Percentiles rank a stretch among this genome's conserved stretches.
Conservation (phyloP, 768 basidiomycete species). For the Naganishia friedmannii region DNA sequence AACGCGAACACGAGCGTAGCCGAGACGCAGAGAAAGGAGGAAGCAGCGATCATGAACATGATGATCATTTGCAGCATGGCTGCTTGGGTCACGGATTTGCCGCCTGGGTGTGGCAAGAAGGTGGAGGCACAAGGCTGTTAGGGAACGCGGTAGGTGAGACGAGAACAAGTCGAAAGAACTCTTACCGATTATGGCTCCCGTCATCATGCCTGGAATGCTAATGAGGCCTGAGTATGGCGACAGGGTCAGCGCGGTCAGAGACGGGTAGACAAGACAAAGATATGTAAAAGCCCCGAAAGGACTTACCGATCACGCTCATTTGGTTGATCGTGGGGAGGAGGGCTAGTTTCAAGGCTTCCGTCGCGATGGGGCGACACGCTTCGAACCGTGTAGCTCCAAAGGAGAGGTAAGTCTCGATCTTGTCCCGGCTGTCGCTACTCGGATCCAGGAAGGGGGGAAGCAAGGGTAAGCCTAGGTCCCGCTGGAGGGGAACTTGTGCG, state of each 20-base stretch:
- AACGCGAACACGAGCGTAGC: constrained; percentile 64
- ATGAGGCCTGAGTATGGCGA: no score
- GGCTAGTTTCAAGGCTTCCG: constrained; percentile 73
- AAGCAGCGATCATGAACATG: constrained; percentile 86
- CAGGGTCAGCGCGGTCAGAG: no score
- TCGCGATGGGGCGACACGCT: constrained; percentile 74
- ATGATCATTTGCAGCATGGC: constrained; percentile 86
- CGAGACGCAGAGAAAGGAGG: constrained; percentile 69
- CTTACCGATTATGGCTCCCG: constrained; percentile 72
- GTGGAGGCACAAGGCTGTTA: no score
- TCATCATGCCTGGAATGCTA: constrained; percentile 73
- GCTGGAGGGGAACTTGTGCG: no score
- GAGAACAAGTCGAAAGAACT: no score
- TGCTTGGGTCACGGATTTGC: constrained; percentile 77
- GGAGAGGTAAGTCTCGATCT: constrained; percentile 78
- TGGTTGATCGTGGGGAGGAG: constrained; percentile 77
- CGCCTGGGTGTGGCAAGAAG: constrained; percentile 55
- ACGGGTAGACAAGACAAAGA: no score
- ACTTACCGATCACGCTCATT: constrained; percentile 64
- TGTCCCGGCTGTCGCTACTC: constrained; percentile 73
- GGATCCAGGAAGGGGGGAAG: not conserved
- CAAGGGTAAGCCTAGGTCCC: no score
- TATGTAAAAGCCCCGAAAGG: no score
- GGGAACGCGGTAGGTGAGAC: no score
- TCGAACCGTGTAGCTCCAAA: constrained; percentile 81